phyloP scores from a whole-genome alignment of 192 early-diverging fungal species.

The Lobosporangium transversale region DNA sequence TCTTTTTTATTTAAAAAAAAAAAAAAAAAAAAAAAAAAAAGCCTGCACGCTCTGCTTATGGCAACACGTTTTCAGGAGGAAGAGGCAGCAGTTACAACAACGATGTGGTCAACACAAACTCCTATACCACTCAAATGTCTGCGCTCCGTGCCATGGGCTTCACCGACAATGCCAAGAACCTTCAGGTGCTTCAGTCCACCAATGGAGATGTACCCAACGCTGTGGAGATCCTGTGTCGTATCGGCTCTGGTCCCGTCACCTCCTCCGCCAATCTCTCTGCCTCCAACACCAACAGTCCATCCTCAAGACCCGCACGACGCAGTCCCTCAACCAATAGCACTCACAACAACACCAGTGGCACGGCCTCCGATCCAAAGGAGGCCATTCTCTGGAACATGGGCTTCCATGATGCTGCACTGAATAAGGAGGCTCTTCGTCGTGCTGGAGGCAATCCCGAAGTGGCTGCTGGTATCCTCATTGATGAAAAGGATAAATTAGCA shows the following conservation, averaged over 20 bases:
- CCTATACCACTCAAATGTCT: slow-evolving; percentile 48
- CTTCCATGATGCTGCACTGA: slow-evolving; percentile 74
- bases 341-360: slow-evolving; percentile 30
- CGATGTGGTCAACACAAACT: slow-evolving; percentile 36
- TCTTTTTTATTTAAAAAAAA: no score
- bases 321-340: slow-evolving; percentile 5
- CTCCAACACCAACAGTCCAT: slow-evolving; percentile 4
- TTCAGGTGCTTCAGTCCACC: slow-evolving; percentile 73
- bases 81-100: slow-evolving; percentile 10
- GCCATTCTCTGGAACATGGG: slow-evolving; percentile 75
- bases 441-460: slow-evolving; percentile 80
- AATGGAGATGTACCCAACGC: slow-evolving; percentile 81
- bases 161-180: slow-evolving; percentile 70
- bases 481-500: slow-evolving; percentile 48
- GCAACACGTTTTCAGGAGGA: slow-evolving; percentile 47
- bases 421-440: slow-evolving; percentile 73
- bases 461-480: slow-evolving; percentile 71
- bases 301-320: neutral
- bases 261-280: slow-evolving; percentile 16
- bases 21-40: no score
- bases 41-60: slow-evolving; percentile 40
- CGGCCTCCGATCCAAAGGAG: slow-evolving; percentile 64
- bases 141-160: slow-evolving; percentile 86
- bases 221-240: slow-evolving; percentile 71
- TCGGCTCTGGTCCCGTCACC: slow-evolving; percentile 47